Conservation (phyloP, 2,329 filamentous ascomycete genomes). For the Tolypocladium tropicale region DNA sequence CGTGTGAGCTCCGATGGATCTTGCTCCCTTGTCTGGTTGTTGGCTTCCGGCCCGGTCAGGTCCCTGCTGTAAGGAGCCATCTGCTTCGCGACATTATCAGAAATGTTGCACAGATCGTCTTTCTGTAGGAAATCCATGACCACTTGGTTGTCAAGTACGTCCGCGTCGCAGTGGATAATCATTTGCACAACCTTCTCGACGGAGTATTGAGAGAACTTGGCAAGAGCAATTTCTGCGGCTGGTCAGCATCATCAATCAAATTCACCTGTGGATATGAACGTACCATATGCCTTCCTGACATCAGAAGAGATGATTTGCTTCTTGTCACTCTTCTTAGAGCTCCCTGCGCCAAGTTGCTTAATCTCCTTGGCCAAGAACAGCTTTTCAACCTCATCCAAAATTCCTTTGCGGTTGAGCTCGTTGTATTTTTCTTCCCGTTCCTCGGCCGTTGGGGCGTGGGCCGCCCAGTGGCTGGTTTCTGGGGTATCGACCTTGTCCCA, state of each 20-base stretch:
- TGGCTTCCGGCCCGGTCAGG: slow-evolving; percentile 82
- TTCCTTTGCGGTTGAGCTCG: slow-evolving; percentile 87
- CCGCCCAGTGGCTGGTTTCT: slow-evolving; percentile 86
- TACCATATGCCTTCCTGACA: slow-evolving; percentile 76
- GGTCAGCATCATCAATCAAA: background rate
- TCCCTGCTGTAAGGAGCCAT: slow-evolving; percentile 96
- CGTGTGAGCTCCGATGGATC: slow-evolving; percentile 82
- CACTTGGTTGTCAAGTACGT: slow-evolving; percentile 78
- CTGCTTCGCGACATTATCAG: slow-evolving; percentile 80
- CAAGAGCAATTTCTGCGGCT: slow-evolving; percentile 65
- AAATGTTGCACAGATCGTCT: slow-evolving; percentile 84
- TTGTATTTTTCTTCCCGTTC: slow-evolving; percentile 93
- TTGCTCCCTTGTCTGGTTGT: slow-evolving; percentile 67
- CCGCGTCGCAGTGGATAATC: slow-evolving; percentile 90
- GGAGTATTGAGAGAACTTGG: slow-evolving; percentile 80
- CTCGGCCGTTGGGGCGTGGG: slow-evolving; percentile 74
- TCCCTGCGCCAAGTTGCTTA: slow-evolving; percentile 66
- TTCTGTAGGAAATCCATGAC: slow-evolving; percentile 96
- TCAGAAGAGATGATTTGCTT: slow-evolving; percentile 93
- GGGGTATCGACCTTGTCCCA: slow-evolving; percentile 98
- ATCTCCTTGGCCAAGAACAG: slow-evolving; percentile 96
- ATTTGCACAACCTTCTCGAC: slow-evolving; percentile 81
- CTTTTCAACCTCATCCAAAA: slow-evolving; percentile 94
- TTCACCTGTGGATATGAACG: slow-evolving; percentile 19
- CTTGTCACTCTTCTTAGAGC: slow-evolving; percentile 81